Conservation (phyloP, 2,329 filamentous ascomycete species). For the Xylariaceae sp. region DNA sequence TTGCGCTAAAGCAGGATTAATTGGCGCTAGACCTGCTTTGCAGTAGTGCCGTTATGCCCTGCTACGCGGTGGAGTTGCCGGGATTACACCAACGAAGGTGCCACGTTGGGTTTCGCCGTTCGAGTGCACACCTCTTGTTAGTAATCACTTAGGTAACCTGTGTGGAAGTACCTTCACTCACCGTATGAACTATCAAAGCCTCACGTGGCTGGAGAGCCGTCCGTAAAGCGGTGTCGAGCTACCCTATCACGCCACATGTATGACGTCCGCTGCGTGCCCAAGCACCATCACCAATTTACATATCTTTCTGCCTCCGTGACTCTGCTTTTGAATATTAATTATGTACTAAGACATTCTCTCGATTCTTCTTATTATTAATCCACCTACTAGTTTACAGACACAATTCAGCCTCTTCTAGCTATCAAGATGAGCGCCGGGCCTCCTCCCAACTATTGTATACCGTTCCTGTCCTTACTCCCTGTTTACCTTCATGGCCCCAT, state of each 20-base stretch:
- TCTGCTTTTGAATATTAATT: constrained; percentile 2
- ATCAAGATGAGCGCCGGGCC: constrained; percentile 39
- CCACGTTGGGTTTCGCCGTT: too few species aligned
- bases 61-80: constrained; percentile 10
- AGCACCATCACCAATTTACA: not conserved
- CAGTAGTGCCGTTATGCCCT: constrained; percentile 3
- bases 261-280: constrained; percentile 21
- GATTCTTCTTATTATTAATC: not conserved
- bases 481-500: constrained; percentile 11
- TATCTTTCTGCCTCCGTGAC: constrained; percentile 3
- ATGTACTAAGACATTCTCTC: constrained; percentile 1
- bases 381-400: constrained; percentile 1
- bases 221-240: too few species aligned
- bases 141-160: too few species aligned
- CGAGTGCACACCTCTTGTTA: too few species aligned
- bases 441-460: constrained; percentile 63
- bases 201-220: not conserved
- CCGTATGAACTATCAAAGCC: not conserved
- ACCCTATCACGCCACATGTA: constrained; percentile 17
- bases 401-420: not conserved
- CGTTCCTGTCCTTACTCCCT: constrained; percentile 8
- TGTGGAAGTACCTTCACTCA: too few species aligned
- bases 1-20: constrained; percentile 17
- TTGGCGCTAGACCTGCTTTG: constrained; percentile 18
- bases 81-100: not conserved